Evolutionary conservation across 129 eudicot species (phyloP).

Genomic region (Deinandra increscens): DNA sequence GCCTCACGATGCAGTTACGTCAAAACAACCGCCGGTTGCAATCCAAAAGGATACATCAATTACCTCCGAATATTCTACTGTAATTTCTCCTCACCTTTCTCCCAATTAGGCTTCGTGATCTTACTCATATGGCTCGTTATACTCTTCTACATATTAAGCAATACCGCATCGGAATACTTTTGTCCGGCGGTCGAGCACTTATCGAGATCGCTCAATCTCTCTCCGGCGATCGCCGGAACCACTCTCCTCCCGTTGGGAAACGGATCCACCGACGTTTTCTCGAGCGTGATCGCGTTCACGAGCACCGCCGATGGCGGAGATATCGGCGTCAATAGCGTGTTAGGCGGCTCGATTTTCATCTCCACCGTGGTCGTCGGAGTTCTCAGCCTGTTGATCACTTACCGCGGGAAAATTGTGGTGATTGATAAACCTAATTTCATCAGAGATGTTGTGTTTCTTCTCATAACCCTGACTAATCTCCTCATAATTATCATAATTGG

Average conservation of each 20-base stretch:
- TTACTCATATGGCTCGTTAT: constrained; percentile 53
- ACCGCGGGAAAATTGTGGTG: constrained; percentile 15
- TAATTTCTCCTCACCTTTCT: constrained; percentile 28
- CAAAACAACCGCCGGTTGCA: constrained; percentile 37
- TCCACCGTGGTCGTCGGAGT: constrained; percentile 67
- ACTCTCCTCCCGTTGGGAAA: constrained; percentile 74
- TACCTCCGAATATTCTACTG: constrained; percentile 59
- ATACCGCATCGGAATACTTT: constrained; percentile 62
- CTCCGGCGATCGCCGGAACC: constrained; percentile 68
- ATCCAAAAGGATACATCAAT: constrained; percentile 54
- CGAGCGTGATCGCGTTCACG: constrained; percentile 55
- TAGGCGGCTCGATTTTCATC: constrained; percentile 66
- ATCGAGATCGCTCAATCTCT: constrained; percentile 43
- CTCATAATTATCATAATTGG: constrained; percentile 39
- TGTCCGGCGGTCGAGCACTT: constrained; percentile 53
- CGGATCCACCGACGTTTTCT: constrained; percentile 64
- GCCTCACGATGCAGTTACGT: constrained; percentile 39
- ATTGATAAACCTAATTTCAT: constrained; percentile 50
- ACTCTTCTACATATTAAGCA: constrained; percentile 54
- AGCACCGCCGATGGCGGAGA: constrained; percentile 41
- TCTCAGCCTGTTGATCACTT: constrained; percentile 29
- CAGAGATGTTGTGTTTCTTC: constrained; percentile 54
- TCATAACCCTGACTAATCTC: constrained; percentile 42
- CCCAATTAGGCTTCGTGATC: constrained; percentile 36
- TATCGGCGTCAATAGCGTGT: constrained; percentile 63